Conservation (phyloP, 768 basidiomycete genomes). For the Pholiota microspora region DNA sequence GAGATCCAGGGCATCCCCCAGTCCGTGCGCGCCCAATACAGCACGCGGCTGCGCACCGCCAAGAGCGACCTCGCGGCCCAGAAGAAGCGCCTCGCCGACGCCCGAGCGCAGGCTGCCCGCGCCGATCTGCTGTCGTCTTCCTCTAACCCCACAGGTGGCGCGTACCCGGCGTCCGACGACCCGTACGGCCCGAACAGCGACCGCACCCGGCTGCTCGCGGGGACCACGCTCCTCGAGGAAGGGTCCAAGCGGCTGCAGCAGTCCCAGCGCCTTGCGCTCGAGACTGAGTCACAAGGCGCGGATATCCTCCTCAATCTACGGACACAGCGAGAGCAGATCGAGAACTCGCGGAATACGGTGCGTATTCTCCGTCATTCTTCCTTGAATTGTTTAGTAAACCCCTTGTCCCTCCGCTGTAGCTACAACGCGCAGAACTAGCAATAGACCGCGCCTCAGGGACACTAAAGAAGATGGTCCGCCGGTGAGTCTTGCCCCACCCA, state of each 20-base stretch:
- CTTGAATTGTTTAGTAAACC: background rate
- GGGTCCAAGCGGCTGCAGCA: conserved; percentile 85
- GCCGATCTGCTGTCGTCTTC: conserved; percentile 69
- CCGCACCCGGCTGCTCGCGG: conserved; percentile 75
- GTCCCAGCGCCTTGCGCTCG: conserved; percentile 87
- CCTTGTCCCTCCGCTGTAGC: conserved; percentile 41
- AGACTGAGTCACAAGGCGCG: conserved; percentile 95
- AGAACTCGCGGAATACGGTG: conserved; percentile 89
- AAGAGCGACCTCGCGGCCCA: conserved; percentile 73
- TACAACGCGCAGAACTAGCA: conserved; percentile 81
- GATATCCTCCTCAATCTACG: conserved; percentile 87
- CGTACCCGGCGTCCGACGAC: conserved; percentile 63
- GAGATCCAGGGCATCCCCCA: conserved; percentile 95
- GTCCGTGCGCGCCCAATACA: conserved; percentile 75
- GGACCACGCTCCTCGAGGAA: conserved; percentile 78
- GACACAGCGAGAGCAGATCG: conserved; percentile 90
- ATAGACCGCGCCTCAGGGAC: conserved; percentile 93
- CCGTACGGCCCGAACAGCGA: conserved; percentile 72
- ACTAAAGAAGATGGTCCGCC: conserved; percentile 91
- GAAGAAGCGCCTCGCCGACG: conserved; percentile 80
- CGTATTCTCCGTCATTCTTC: conserved; percentile 19
- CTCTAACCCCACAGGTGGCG: conserved; percentile 37
- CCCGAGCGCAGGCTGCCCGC: conserved; percentile 68
- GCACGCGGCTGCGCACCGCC: conserved; percentile 67
- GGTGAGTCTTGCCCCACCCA: conserved; percentile 52